Evolutionary conservation across 768 basidiomycete genomes (phyloP).

Genomic region (Suillus decipiens): DNA sequence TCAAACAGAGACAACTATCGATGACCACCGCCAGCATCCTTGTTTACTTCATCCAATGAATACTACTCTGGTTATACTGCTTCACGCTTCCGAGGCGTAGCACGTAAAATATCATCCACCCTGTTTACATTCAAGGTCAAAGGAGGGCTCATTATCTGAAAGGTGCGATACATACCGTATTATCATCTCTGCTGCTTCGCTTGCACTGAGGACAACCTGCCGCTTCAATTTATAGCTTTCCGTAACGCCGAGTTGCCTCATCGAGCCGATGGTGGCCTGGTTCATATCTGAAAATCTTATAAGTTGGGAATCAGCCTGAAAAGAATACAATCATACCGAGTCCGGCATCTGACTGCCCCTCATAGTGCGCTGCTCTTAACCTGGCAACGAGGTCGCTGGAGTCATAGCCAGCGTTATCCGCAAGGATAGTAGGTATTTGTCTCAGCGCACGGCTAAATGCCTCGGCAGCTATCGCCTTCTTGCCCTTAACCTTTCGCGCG

Average conservation of each 20-base stretch:
- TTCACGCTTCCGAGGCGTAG: constrained; percentile 87
- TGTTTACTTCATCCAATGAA: not conserved
- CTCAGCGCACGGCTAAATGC: constrained; percentile 86
- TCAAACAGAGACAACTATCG: not conserved
- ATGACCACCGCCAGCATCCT: not conserved
- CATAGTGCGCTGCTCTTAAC: constrained; percentile 92
- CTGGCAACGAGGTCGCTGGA: constrained; percentile 92
- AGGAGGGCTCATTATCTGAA: constrained; percentile 1
- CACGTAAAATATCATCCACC: constrained; percentile 89
- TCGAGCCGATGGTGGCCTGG: constrained; percentile 50
- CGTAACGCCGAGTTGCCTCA: constrained; percentile 86
- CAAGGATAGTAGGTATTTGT: constrained; percentile 94
- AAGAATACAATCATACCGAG: constrained; percentile 57
- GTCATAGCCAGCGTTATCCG: constrained; percentile 97
- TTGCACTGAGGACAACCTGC: constrained; percentile 92
- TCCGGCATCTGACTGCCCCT: constrained; percentile 83
- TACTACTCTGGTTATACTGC: constrained; percentile 48
- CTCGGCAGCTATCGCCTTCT: constrained; percentile 95
- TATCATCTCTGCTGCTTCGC: constrained; percentile 99
- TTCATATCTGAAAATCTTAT: constrained; percentile 28
- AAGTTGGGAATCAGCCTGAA: constrained; percentile 2
- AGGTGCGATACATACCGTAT: constrained; percentile 60
- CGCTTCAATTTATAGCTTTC: constrained; percentile 98
- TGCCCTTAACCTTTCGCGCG: constrained; percentile 82
- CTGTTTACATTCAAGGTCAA: constrained; percentile 38